Percentiles rank a stretch among this genome's conserved stretches.
Evolutionary conservation across 371 early-diverging fungal genomes (phyloP).

Genomic region (Entomophthora muscae): DNA sequence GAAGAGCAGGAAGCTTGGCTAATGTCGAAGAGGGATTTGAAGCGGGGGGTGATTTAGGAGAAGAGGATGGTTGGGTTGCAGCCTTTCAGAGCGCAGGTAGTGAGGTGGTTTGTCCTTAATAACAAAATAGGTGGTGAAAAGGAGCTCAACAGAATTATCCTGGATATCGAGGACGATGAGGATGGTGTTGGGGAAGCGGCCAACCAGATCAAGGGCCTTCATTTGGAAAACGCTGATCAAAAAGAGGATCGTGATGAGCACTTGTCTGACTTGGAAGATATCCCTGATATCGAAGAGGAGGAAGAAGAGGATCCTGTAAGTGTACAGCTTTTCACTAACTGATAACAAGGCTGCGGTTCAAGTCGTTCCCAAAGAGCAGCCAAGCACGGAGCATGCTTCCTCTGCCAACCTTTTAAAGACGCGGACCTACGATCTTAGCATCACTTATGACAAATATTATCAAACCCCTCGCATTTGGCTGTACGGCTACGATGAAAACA

Average conservation of each 20-base stretch:
- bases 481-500: constrained; percentile 87
- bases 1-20: constrained; percentile 74
- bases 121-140: constrained; percentile 6
- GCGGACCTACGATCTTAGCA: constrained; percentile 90
- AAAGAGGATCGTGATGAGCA: constrained; percentile 11
- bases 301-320: constrained; percentile 54
- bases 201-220: constrained; percentile 17
- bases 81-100: constrained; percentile 39
- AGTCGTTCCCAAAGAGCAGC: constrained; percentile 17
- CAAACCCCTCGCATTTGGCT: constrained; percentile 94
- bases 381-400: not conserved
- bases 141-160: constrained; percentile 46
- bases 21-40: constrained; percentile 44
- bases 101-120: not conserved
- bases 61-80: constrained; percentile 66
- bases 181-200: constrained; percentile 18
- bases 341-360: not conserved
- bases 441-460: constrained; percentile 97
- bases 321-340: not conserved
- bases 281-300: constrained; percentile 91
- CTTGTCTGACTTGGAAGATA: constrained; percentile 29
- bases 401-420: constrained; percentile 64
- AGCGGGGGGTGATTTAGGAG: constrained; percentile 27
- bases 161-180: constrained; percentile 35
- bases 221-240: constrained; percentile 4